phyloP scores from a whole-genome alignment of 495 filamentous ascomycete species.

The Aspergillus baeticus region DNA sequence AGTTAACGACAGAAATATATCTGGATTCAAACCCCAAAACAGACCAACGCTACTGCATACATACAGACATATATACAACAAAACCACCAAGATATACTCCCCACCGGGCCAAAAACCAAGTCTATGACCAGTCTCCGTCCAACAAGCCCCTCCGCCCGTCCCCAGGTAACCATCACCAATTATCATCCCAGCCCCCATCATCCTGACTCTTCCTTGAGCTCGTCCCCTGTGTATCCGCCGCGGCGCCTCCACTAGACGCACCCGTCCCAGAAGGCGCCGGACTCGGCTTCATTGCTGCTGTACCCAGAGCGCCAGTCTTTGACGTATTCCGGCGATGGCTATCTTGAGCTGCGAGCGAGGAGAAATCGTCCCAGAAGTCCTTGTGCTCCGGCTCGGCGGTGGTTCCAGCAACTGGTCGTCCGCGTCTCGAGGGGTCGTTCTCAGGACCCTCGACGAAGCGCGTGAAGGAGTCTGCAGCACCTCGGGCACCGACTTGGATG shows the following conservation, averaged over 20 bases:
- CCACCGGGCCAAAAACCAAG: not conserved
- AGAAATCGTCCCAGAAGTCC: constrained; percentile 87
- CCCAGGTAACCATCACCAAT: constrained; percentile 50
- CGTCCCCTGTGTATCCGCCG: constrained; percentile 24
- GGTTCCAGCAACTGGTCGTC: constrained; percentile 21
- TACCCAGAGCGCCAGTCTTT: constrained; percentile 60
- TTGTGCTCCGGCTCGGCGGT: constrained; percentile 62
- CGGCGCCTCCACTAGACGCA: constrained; percentile 39
- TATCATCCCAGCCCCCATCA: constrained; percentile 63
- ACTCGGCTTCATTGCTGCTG: constrained; percentile 65
- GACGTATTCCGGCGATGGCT: constrained; percentile 33
- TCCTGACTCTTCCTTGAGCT: constrained; percentile 34
- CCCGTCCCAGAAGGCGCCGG: constrained; percentile 30
- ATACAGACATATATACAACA: not conserved
- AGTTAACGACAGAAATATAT: not conserved
- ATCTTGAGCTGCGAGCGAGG: constrained; percentile 56
- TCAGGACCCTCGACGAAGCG: constrained; percentile 76
- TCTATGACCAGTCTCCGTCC: too few relatives aligned
- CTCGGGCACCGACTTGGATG: constrained; percentile 63
- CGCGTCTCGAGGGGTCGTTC: constrained; percentile 9
- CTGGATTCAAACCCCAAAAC: not conserved
- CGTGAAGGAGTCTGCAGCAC: constrained; percentile 72
- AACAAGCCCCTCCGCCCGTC: too few relatives aligned
- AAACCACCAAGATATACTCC: not conserved
- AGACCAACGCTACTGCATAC: not conserved